Percentiles rank a stretch among this genome's conserved stretches.
These are phyloP conservation scores for Plasmodium vivax DNA, from an alignment of 169 alveolate genomes.

Conservation along the genomic window DNA sequence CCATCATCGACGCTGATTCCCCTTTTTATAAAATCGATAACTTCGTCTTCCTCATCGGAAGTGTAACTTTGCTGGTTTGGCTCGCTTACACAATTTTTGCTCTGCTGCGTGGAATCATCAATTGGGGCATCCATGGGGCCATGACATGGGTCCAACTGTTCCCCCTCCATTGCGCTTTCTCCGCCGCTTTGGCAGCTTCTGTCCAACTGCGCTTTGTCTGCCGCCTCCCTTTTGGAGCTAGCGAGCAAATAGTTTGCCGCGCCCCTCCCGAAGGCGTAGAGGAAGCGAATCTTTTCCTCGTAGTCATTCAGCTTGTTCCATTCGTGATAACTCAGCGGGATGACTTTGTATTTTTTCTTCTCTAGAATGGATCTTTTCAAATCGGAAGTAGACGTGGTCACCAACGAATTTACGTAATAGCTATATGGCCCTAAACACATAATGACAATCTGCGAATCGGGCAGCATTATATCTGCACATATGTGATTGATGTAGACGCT, in stretches of 20 bases:
- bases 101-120: background rate
- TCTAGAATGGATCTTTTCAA: constrained; percentile 33
- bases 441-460: constrained; percentile 76
- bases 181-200: background rate
- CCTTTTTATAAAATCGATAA: constrained; percentile 49
- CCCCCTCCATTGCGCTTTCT: background rate
- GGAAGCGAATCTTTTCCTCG: constrained; percentile 65
- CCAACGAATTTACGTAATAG: constrained; percentile 82
- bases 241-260: constrained; percentile 60
- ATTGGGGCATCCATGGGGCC: background rate
- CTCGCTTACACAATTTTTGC: background rate
- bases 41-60: constrained; percentile 68
- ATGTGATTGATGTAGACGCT: constrained; percentile 79
- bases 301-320: constrained; percentile 72
- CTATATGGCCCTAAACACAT: constrained; percentile 86
- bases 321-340: constrained; percentile 65
- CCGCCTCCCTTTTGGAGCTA: background rate
- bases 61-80: background rate
- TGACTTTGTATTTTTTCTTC: constrained; percentile 43
- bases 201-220: background rate
- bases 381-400: constrained; percentile 58
- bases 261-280: constrained; percentile 64
- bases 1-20: background rate
- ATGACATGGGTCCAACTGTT: background rate
- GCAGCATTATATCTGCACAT: constrained; percentile 81